Evolutionary conservation across 208 protist genomes (phyloP), one percentile per base, ranked within the genome.

Genomic region (Balamuthia mandrillaris): DNA sequence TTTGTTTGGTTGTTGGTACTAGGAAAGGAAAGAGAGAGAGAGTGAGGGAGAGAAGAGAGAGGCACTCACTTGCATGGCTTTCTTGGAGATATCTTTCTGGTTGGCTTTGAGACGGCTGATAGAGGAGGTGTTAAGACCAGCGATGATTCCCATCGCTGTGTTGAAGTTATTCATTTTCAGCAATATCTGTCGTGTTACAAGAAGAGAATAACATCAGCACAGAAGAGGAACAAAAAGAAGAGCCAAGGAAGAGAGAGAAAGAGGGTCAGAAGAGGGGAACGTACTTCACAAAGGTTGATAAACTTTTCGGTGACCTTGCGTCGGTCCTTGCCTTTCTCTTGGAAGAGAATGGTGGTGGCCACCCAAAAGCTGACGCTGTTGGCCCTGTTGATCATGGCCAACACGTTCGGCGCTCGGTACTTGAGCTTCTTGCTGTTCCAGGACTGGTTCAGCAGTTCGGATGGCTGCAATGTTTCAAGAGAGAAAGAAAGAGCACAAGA

Each of bases 371-470:
- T 92, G 4, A 94, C 85, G 16, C n/a, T 66, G 81, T 94, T 94
- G 88, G 93, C 93, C 33, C 90, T 49, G n/a, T 92, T 74, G 63
- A 94, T 94, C 89, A 93, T 94, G 12, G 51, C 70, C 12, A 93
- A 27, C 7, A 93, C 86, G 37, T 93, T 93, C 9, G 85, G 81
- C 10, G 91, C 90, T 35, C 83, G 27, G 24, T 89, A 75, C 35
- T 87, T 83, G 37, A 92, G 37, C 49, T 93, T 92, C 29, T 87
- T 65, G 58, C 92, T 93, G 52, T 89, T 93, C 91, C 91, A 93
- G 3, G 87, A 81, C 54, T 92, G 87, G 35, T 93, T 94, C 0
- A 93, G 47, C 7, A 93, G 49, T 66, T 93, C 91, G 16, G 58
- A 60, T 47, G 91, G 91, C 88, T 79, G 45, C 14, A 3, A 56